Percentiles rank a stretch among this genome's conserved stretches.
Evolutionary conservation across 2,329 filamentous ascomycete genomes (phyloP).

Genomic region (Metarhizium rileyi): DNA sequence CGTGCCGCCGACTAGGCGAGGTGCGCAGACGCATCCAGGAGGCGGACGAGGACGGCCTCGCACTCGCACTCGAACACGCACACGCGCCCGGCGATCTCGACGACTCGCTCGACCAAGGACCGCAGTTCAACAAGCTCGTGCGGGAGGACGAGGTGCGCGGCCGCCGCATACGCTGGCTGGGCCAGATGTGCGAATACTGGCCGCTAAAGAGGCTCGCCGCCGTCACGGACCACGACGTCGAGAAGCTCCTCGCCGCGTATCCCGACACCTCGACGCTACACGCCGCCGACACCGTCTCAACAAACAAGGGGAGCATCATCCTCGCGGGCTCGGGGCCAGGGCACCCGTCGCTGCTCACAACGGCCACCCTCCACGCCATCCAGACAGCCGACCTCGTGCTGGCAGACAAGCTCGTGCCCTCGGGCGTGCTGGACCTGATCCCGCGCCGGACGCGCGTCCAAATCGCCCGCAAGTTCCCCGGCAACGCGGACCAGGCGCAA

Average conservation of each 20-base stretch:
- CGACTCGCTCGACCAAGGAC: constrained; percentile 63
- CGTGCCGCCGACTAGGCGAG: constrained; percentile 68
- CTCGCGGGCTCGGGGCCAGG: constrained; percentile 89
- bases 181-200: constrained; percentile 98
- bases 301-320: constrained; percentile 63
- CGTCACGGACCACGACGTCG: constrained; percentile 72
- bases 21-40: constrained; percentile 63
- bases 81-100: constrained; percentile 32
- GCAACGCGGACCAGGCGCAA: constrained; percentile 89
- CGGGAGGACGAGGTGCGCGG: constrained; percentile 65
- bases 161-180: constrained; percentile 81
- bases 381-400: constrained; percentile 67
- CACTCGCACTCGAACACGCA: constrained; percentile 7
- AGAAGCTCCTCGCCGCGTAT: constrained; percentile 67
- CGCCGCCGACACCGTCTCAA: constrained; percentile 25
- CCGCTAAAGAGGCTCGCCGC: constrained; percentile 71
- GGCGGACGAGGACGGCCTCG: constrained; percentile 41
- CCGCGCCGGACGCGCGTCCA: constrained; percentile 81
- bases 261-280: constrained; percentile 18
- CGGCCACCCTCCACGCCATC: constrained; percentile 69
- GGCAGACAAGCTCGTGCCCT: constrained; percentile 77
- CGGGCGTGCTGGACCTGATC: constrained; percentile 77
- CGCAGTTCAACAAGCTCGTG: constrained; percentile 77
- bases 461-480: constrained; percentile 95
- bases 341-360: constrained; percentile 83